phyloP scores from a whole-genome alignment of 192 early-diverging fungal genomes.

The Backusella macrospora region DNA sequence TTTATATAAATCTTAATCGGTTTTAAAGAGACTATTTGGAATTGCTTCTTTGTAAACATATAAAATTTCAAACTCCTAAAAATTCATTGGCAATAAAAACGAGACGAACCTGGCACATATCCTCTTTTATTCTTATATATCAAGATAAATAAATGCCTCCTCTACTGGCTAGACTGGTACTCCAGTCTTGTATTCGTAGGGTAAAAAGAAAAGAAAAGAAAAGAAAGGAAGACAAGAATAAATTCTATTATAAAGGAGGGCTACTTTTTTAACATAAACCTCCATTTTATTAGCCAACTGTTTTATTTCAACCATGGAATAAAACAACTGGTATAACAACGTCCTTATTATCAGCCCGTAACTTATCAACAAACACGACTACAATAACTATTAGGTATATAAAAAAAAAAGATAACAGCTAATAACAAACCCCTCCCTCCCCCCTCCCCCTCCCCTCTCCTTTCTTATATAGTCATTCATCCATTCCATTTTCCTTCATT shows the following conservation, averaged over 20 bases:
- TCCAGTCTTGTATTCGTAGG: slow-evolving; percentile 1
- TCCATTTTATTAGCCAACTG: background rate
- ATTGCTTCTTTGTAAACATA: no score
- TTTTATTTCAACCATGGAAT: background rate
- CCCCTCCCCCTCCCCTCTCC: no score
- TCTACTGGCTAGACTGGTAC: slow-evolving; percentile 3
- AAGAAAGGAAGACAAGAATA: background rate
- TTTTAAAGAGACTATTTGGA: background rate
- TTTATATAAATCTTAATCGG: background rate
- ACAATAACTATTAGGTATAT: background rate
- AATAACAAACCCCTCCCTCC: no score
- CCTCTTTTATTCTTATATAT: no score
- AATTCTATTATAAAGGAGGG: background rate
- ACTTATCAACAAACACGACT: background rate
- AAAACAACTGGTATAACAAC: background rate
- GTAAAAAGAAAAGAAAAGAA: background rate
- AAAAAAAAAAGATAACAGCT: no score
- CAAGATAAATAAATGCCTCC: background rate
- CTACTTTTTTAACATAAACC: background rate
- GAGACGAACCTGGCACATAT: no score
- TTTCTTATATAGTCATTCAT: no score
- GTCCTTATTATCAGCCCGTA: background rate
- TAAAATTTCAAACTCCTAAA: no score
- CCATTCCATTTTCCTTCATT: no score
- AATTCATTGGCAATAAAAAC: no score